A percentile compares a stretch with the other conserved stretches of the same genome.
Evolutionary conservation across 2,329 filamentous ascomycete species (phyloP).

Genomic region (Thelonectria discophora): DNA sequence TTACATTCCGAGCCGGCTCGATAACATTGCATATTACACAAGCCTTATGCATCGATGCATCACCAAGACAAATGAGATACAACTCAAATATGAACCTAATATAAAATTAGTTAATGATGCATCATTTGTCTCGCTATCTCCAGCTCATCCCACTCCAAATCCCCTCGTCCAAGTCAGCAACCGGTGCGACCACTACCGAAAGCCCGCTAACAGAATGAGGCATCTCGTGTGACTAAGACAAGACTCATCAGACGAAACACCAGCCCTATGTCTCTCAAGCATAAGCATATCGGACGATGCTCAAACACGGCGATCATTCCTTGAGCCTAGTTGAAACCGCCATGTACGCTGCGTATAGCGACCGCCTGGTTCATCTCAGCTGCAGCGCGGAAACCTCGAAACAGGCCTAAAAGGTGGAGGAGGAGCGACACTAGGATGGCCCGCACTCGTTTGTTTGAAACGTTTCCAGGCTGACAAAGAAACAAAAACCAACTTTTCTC

Average conservation of each 20-base stretch:
- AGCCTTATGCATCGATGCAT: too few relatives aligned
- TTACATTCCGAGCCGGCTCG: too few relatives aligned
- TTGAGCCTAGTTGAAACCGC: not conserved
- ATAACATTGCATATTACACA: too few relatives aligned
- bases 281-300: not conserved
- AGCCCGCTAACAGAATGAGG: not conserved
- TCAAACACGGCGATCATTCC: not conserved
- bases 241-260: not conserved
- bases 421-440: not conserved
- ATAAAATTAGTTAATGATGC: not conserved
- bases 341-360: conserved; percentile 17
- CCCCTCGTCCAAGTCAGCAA: too few relatives aligned
- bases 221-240: conserved; percentile 1
- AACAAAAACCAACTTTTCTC: not conserved
- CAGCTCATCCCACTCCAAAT: not conserved
- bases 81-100: not conserved
- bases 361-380: not conserved
- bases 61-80: too few relatives aligned
- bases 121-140: not conserved
- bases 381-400: not conserved
- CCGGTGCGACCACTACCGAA: not conserved
- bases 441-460: conserved; percentile 24
- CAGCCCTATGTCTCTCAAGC: conserved; percentile 6
- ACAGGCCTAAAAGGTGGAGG: not conserved
- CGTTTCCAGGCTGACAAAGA: conserved; percentile 18